Conservation (phyloP, 345 rosid genomes). For the Lepidium sativum region DNA sequence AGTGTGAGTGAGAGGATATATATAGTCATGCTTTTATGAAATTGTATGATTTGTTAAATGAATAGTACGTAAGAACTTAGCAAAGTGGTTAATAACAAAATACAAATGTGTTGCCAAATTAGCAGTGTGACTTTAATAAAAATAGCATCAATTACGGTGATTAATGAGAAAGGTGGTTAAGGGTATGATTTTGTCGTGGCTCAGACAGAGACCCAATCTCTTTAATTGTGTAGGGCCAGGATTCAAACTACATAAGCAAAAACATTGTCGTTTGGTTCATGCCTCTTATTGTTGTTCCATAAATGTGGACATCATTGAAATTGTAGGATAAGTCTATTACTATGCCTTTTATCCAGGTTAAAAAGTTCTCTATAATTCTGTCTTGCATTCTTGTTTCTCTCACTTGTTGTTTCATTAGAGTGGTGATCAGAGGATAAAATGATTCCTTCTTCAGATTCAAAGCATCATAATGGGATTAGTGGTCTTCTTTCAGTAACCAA, state of each 20-base stretch:
- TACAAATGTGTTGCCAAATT: too few relatives aligned
- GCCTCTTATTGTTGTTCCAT: not conserved
- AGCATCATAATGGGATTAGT: too few relatives aligned
- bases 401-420: too few relatives aligned
- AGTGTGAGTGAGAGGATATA: not conserved
- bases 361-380: too few relatives aligned
- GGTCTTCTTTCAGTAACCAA: too few relatives aligned
- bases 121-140: not conserved
- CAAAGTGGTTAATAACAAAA: too few relatives aligned
- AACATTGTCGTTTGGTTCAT: not conserved
- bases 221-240: not conserved
- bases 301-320: not conserved
- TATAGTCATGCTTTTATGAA: not conserved
- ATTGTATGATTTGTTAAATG: not conserved
- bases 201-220: not conserved
- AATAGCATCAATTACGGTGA: not conserved
- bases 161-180: not conserved
- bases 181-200: slow-evolving; percentile 6
- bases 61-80: not conserved
- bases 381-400: too few relatives aligned
- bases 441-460: too few relatives aligned
- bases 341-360: not conserved
- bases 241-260: too few relatives aligned
- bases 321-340: not conserved
- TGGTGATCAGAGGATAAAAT: too few relatives aligned